Percentiles rank a stretch among this genome's conserved stretches.
These are phyloP conservation scores for Phytophthora vignae DNA, from an alignment of 352 stramenopile genomes.

Conservation along the genomic window DNA sequence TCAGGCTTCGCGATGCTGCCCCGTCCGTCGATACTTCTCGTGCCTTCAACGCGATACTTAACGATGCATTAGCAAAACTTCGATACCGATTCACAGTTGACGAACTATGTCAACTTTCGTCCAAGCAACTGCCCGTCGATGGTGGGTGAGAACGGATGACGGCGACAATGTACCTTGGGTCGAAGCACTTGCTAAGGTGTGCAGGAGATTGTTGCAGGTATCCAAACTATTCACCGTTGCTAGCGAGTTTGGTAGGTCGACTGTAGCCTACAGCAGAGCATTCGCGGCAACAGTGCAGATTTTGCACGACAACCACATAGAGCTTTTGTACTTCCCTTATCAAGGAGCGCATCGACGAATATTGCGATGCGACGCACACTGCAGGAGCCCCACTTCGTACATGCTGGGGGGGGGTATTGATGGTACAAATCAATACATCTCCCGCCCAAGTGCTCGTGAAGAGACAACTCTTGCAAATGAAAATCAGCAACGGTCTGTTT, in stretches of 20 bases:
- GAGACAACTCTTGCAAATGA: too few relatives aligned
- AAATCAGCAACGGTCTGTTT: too few relatives aligned
- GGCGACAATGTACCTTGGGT: neutral
- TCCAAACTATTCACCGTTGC: constrained; percentile 9
- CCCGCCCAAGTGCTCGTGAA: too few relatives aligned
- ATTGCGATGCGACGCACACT: too few relatives aligned
- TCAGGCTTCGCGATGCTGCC: neutral
- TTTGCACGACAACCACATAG: neutral
- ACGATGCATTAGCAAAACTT: neutral
- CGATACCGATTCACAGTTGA: neutral
- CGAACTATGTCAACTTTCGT: neutral
- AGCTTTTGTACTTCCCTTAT: constrained; percentile 1
- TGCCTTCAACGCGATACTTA: neutral
- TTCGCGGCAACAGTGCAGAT: neutral
- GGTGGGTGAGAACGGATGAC: neutral
- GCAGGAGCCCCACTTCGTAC: too few relatives aligned
- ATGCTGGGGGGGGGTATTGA: too few relatives aligned
- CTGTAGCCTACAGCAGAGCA: neutral
- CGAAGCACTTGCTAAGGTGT: neutral
- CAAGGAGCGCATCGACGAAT: neutral
- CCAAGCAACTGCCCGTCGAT: neutral
- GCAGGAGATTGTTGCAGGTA: neutral
- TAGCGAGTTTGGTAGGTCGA: constrained; percentile 5
- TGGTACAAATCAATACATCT: too few relatives aligned
- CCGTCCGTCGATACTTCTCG: neutral